Conservation (phyloP, 1,139 yeast species). For the Diutina scorzettiae region DNA sequence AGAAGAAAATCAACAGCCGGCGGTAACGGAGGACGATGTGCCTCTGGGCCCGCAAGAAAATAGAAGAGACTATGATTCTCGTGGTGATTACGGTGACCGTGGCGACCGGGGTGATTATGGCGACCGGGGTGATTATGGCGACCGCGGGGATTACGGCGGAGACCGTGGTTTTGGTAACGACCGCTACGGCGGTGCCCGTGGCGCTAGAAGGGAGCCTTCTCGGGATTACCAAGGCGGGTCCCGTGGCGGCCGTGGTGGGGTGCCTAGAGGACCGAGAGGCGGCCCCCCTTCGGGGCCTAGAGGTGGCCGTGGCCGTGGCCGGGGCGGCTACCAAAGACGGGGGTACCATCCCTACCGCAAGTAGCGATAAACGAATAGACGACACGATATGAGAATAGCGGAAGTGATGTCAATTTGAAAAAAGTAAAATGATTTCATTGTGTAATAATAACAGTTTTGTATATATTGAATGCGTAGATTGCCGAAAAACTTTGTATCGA, state of each 20-base stretch:
- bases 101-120: slow-evolving; percentile 15
- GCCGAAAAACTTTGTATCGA: no score
- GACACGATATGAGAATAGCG: no score
- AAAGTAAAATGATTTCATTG: no score
- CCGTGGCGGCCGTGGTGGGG: slow-evolving; percentile 10
- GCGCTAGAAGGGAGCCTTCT: background rate
- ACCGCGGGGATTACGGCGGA: slow-evolving; percentile 6
- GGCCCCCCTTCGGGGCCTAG: slow-evolving; percentile 10
- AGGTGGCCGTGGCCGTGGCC: slow-evolving; percentile 8
- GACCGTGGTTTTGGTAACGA: slow-evolving; percentile 13
- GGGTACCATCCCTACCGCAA: slow-evolving; percentile 5
- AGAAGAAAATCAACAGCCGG: background rate
- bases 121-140: background rate
- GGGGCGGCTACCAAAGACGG: slow-evolving; percentile 5
- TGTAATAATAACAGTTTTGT: no score
- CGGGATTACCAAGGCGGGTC: slow-evolving; percentile 4
- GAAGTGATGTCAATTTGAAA: no score
- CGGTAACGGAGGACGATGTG: no score
- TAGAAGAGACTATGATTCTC: background rate
- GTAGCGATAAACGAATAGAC: no score
- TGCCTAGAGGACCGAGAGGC: slow-evolving; percentile 11
- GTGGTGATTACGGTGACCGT: slow-evolving; percentile 15
- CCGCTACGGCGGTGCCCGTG: slow-evolving; percentile 6
- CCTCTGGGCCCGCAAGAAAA: background rate
- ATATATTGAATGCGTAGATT: no score